Percentiles rank a stretch among this genome's conserved stretches.
Conservation (phyloP, 176 grass and related monocot genomes). For the Bromus sterilis region DNA sequence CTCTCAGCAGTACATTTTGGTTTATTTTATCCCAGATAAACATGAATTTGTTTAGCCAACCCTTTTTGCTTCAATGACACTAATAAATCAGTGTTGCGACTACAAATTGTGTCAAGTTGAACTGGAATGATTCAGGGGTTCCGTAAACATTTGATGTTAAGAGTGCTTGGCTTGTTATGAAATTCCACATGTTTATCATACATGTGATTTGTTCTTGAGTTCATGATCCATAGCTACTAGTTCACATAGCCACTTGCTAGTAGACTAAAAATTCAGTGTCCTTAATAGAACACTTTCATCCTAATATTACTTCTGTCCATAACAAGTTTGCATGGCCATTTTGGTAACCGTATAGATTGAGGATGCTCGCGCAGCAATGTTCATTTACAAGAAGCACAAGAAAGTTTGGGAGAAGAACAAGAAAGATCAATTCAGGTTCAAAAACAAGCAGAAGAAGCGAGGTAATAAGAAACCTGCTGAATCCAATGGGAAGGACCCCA, state of each 20-base stretch:
- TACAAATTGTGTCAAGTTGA: background rate
- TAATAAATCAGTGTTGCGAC: background rate
- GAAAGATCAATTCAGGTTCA: constrained; percentile 55
- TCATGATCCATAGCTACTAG: background rate
- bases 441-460: constrained; percentile 45
- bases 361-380: constrained; percentile 86
- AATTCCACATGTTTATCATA: background rate
- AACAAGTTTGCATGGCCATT: background rate
- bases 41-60: background rate
- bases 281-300: background rate
- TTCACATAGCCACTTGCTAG: background rate
- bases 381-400: constrained; percentile 85
- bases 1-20: background rate
- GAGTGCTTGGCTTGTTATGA: background rate
- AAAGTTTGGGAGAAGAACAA: constrained; percentile 76
- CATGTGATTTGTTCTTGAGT: background rate
- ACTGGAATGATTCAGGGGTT: background rate
- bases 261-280: background rate
- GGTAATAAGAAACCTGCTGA: constrained; percentile 36
- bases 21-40: background rate
- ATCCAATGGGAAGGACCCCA: constrained; percentile 16
- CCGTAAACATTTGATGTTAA: background rate
- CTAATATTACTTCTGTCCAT: background rate
- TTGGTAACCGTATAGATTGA: constrained; percentile 43
- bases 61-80: background rate